These are phyloP conservation scores for Acanthamoeba quina DNA, from an alignment of 208 protist genomes.

Conservation along the genomic window DNA sequence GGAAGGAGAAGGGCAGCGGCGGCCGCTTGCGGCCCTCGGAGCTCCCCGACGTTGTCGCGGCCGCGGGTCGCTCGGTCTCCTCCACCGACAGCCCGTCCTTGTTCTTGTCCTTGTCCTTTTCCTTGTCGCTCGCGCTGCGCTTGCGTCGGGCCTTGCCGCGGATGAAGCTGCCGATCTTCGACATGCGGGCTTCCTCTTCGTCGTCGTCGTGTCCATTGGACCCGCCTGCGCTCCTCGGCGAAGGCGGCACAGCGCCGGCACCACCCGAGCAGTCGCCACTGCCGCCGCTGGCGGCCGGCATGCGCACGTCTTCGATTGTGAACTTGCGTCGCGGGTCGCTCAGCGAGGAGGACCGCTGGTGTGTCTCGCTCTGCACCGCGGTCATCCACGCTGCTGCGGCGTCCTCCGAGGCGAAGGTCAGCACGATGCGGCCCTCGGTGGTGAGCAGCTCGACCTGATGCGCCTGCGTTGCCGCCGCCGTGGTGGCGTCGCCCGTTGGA, in stretches of 20 bases:
- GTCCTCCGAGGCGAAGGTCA: background rate
- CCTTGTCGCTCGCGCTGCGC: slow-evolving; percentile 50
- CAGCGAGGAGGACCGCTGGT: background rate
- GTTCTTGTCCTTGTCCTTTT: background rate
- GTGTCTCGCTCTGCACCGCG: background rate
- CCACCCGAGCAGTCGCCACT: background rate
- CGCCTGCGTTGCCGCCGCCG: background rate
- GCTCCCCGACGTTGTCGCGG: background rate
- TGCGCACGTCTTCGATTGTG: background rate
- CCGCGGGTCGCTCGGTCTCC: background rate
- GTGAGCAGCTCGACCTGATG: slow-evolving; percentile 32
- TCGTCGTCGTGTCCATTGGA: background rate
- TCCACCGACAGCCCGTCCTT: background rate
- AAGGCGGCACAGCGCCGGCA: background rate
- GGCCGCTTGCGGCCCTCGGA: background rate
- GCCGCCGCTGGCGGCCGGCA: background rate
- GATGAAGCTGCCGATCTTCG: slow-evolving; percentile 37
- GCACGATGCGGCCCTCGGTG: slow-evolving; percentile 38
- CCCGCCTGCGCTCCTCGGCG: background rate
- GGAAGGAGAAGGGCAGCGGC: slow-evolving; percentile 47
- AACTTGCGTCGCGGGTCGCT: background rate
- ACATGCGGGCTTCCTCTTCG: background rate
- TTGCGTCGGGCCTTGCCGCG: slow-evolving; percentile 9
- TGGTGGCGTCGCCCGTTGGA: background rate
- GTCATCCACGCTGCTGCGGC: background rate